Evolutionary conservation across 768 basidiomycete genomes (phyloP).

Genomic region (Tricholoma terreum): DNA sequence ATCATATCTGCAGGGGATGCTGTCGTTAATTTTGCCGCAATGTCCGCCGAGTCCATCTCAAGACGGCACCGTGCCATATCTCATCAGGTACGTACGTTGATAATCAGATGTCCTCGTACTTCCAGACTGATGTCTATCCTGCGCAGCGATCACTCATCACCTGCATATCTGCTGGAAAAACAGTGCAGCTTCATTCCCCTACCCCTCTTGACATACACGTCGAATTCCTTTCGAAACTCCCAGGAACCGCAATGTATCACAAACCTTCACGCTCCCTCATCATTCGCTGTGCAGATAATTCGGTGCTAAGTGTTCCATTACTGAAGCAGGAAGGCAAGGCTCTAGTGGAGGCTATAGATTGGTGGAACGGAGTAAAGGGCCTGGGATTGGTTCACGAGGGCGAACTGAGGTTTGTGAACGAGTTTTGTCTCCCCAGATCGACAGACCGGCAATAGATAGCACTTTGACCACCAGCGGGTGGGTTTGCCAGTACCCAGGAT

Average conservation of each 20-base stretch:
- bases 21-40: slow-evolving; percentile 50
- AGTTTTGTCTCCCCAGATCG: not conserved
- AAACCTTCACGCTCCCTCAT: slow-evolving; percentile 37
- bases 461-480: no score
- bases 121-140: not conserved
- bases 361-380: slow-evolving; percentile 71
- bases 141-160: slow-evolving; percentile 33
- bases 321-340: slow-evolving; percentile 63
- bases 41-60: slow-evolving; percentile 55
- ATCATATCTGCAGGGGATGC: slow-evolving; percentile 54
- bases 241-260: slow-evolving; percentile 46
- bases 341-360: slow-evolving; percentile 56
- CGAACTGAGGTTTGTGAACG: slow-evolving; percentile 15
- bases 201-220: slow-evolving; percentile 14
- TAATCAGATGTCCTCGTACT: not conserved
- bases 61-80: slow-evolving; percentile 59
- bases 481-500: no score
- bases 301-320: slow-evolving; percentile 49
- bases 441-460: not conserved
- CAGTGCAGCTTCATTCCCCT: slow-evolving; percentile 40
- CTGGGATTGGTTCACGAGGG: slow-evolving; percentile 20
- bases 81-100: slow-evolving; percentile 52
- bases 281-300: slow-evolving; percentile 52
- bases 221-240: slow-evolving; percentile 16
- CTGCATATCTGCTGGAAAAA: slow-evolving; percentile 29